phyloP scores from a whole-genome alignment of 2,329 filamentous ascomycete genomes.

The Colletotrichum lindemuthianum region DNA sequence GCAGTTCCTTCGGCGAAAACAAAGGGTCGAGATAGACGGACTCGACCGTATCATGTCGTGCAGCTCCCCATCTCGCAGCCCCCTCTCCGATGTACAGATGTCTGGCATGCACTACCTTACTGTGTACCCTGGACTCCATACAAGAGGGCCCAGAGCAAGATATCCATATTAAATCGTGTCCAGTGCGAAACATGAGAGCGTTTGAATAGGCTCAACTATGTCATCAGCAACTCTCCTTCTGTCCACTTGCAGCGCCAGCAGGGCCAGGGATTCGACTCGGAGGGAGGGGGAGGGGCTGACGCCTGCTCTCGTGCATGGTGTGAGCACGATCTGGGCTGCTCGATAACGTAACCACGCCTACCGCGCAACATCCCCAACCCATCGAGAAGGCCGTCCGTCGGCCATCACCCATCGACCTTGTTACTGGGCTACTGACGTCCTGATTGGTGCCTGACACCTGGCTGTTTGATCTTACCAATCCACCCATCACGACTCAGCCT shows the following conservation, averaged over 20 bases:
- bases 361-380: constrained; percentile 12
- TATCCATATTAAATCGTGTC: constrained; percentile 13
- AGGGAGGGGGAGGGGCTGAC: constrained; percentile 29
- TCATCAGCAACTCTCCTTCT: constrained; percentile 28
- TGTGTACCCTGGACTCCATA: constrained; percentile 8
- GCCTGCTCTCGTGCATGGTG: constrained; percentile 21
- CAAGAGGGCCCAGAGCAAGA: constrained; percentile 28
- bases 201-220: constrained; percentile 25
- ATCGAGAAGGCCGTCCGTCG: constrained; percentile 22
- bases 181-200: constrained; percentile 20
- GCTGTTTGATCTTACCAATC: constrained; percentile 23
- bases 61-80: constrained; percentile 25
- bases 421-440: not conserved
- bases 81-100: constrained; percentile 16
- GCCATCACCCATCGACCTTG: constrained; percentile 10
- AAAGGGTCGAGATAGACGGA: constrained; percentile 13
- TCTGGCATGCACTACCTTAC: constrained; percentile 18
- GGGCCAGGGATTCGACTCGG: constrained; percentile 22
- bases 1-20: not conserved
- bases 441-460: constrained; percentile 6
- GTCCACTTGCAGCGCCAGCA: constrained; percentile 29
- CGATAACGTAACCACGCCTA: constrained; percentile 32
- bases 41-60: constrained; percentile 28
- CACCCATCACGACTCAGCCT: constrained; percentile 19
- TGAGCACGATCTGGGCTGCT: constrained; percentile 17